Base-by-base conservation (phyloP, 805 yeast genomes). In the Candida nitratophila region DNA sequence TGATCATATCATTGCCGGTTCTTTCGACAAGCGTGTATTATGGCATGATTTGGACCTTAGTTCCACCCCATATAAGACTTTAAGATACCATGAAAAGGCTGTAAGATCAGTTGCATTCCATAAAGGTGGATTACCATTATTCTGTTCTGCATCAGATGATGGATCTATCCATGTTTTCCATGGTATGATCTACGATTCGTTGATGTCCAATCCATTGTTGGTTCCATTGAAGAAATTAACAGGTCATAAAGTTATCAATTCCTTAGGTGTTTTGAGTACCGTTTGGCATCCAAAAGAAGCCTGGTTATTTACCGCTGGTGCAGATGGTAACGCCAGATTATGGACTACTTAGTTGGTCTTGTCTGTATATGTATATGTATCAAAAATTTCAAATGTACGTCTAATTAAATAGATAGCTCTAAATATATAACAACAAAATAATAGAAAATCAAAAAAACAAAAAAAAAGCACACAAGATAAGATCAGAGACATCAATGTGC, bases 231-330 rank as follows among this genome's bases (percentile, higher is more conserved):
- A 93, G 78, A 89, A 90, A 60, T 73, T 93, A 60, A 79, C 83
- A 37, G 99, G 98, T 11, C 99, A 93, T 66, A 81, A 83, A 61
- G 75, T 88, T 39, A 69, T 79, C 19, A 77, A 78, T 54, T 83
- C 85, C 58, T 69, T 93, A 45, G 99, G 99, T 59, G 95, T 93
- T 15, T 72, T 93, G 59, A 84, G 81, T 59, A 77, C 85, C 40
- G 77, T 78, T 41, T 93, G 99, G 99, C 99, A 93, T 73, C 98
- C 98, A 51, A 81, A 83, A 56, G 98, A 93, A 68, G 96, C 99
- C 0, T 93, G 99, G 99, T 73, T 93, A 59, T 89, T 93, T 64
- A 83, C 93, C 60, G 87, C 96, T 11, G 99, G 98, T 56, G 98
- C 98, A 20, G 99, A 93, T 66, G 88, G 95, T 48, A 80, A 88